phyloP scores from a whole-genome alignment of 495 filamentous ascomycete species.

The Neurospora cerealis region DNA sequence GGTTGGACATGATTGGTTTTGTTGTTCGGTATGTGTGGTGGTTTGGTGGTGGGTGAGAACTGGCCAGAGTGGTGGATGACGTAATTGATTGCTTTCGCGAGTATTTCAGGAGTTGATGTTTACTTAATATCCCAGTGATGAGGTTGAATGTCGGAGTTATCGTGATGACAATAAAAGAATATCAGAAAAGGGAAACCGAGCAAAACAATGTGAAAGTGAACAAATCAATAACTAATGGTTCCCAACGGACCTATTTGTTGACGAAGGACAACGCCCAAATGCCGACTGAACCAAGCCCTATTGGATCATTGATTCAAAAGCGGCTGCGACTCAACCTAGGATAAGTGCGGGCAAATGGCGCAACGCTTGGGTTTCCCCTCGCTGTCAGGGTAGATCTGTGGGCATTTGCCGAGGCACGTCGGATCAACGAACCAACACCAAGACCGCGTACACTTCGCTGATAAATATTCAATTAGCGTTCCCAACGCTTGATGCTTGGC shows the following conservation, averaged over 20 bases:
- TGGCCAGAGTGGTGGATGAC: neutral
- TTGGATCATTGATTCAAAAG: neutral
- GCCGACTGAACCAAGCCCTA: neutral
- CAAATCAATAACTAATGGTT: neutral
- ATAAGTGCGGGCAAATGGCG: neutral
- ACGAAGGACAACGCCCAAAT: neutral
- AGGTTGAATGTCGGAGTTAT: neutral
- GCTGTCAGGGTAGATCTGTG: neutral
- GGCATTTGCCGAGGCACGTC: neutral
- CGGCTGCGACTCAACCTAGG: neutral
- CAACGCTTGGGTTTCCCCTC: neutral
- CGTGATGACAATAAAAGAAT: neutral
- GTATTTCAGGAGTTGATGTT: neutral
- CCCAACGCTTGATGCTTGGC: neutral
- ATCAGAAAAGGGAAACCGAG: neutral
- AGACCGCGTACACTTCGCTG: neutral
- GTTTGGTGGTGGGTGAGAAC: neutral
- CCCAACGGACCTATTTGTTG: neutral
- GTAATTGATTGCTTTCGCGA: neutral
- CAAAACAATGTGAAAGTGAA: neutral
- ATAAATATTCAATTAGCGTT: neutral
- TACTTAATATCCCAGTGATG: neutral
- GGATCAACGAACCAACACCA: neutral
- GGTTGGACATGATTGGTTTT: slow-evolving; percentile 3
- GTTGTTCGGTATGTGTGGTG: neutral